These are phyloP conservation scores for Pestalotiopsis fici DNA, from an alignment of 2,329 filamentous ascomycete species.

Conservation along the genomic window DNA sequence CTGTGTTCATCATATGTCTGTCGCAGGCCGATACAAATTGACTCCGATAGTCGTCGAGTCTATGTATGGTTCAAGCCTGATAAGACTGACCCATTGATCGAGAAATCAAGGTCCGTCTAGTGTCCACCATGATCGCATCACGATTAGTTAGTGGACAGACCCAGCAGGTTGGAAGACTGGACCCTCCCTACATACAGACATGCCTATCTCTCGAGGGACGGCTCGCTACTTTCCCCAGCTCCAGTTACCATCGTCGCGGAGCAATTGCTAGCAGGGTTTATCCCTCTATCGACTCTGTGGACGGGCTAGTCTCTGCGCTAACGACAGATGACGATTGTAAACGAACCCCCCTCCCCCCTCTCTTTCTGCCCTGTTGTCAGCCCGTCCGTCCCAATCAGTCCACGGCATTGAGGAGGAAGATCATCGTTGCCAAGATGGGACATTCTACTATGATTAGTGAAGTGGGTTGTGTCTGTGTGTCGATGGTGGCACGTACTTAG, in stretches of 20 bases:
- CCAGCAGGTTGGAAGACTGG: neutral
- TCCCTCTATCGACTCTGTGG: neutral
- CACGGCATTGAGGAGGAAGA: neutral
- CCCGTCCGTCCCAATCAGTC: neutral
- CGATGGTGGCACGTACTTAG: neutral
- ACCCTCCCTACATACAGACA: neutral
- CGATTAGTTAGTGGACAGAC: neutral
- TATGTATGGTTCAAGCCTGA: neutral
- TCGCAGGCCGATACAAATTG: neutral
- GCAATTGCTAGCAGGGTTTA: constrained; percentile 1
- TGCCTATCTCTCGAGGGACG: neutral
- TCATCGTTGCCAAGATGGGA: too few relatives aligned
- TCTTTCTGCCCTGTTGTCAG: neutral
- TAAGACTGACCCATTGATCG: neutral
- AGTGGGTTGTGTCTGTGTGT: too few relatives aligned
- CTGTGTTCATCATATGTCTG: neutral
- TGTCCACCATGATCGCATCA: neutral
- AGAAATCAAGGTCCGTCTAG: neutral
- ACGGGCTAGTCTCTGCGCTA: neutral
- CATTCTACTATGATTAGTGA: too few relatives aligned
- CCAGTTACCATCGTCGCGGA: neutral
- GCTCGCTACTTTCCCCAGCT: constrained; percentile 1
- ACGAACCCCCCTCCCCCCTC: neutral
- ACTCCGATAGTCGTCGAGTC: neutral
- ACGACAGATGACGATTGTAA: neutral